A percentile compares a stretch with the other conserved stretches of the same genome.
These are phyloP conservation scores for Trifolium fragiferum DNA, from an alignment of 306 rosid genomes.

Conservation along the genomic window DNA sequence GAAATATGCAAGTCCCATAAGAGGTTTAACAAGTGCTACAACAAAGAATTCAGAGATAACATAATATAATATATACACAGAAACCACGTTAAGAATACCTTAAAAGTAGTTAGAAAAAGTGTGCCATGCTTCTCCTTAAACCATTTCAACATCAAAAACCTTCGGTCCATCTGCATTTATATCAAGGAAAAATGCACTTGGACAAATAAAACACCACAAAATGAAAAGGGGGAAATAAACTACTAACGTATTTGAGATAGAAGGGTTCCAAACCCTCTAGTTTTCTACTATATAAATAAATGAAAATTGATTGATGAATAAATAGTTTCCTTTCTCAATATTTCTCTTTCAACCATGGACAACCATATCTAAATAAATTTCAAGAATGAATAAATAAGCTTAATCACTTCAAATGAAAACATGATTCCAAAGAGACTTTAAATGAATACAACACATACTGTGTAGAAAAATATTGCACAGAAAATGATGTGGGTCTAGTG, in stretches of 20 bases:
- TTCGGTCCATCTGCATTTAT: background rate
- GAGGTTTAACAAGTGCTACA: conserved; percentile 5
- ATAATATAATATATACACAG: background rate
- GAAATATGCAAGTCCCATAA: background rate
- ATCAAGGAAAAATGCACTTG: conserved; percentile 2
- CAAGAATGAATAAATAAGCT: background rate
- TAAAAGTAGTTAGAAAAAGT: background rate
- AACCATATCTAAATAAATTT: conserved; percentile 3
- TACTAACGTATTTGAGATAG: background rate
- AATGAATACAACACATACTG: background rate
- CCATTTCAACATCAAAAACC: conserved; percentile 1
- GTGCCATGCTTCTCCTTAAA: background rate
- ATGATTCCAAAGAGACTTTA: background rate
- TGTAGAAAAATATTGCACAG: background rate
- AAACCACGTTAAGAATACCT: background rate
- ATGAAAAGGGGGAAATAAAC: conserved; percentile 5
- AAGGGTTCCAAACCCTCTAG: background rate
- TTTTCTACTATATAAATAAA: background rate
- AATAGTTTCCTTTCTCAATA: background rate
- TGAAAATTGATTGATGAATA: background rate
- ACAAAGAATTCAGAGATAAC: background rate
- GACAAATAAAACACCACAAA: background rate
- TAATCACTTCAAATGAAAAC: conserved; percentile 1
- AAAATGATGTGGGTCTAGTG: background rate
- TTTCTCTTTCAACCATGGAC: background rate